Base-by-base conservation (phyloP, 2,329 filamentous ascomycete genomes). In the Beauveria sp. region DNA sequence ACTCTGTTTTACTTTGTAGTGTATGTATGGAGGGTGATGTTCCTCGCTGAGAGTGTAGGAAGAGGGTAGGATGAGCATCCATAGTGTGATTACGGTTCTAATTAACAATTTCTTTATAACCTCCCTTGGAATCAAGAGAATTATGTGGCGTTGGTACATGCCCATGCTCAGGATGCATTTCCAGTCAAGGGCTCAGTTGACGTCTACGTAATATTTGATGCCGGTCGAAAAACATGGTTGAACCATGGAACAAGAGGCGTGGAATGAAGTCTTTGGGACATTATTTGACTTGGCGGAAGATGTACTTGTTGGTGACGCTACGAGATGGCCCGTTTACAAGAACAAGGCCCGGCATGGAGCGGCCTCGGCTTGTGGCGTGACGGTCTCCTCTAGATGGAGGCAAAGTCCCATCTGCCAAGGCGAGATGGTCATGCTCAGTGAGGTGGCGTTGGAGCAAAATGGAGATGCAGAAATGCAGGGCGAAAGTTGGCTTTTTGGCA, bases 401-500 rank as follows among this genome's bases (percentile, higher is more conserved):
- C 34, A 38, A 14, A 38, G 34, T 38, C 12, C 12, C 34, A 38
- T 16, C 12, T 38, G 34, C 34, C 34, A 38, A 38, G 34, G 5
- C 34, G 34, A 38, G 3, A 38, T 14, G 34, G 9, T 38, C 28
- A 52, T 9, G 28, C 9, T 14, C 34, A 9, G 26, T 56, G 43
- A 24, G 42, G 50, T 26, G 42, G 43, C 24, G 55, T 16, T n/a
- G 9, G 14, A 26, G 24, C 26, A 46, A 24, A 48, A 31, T 18
- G 18, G n/a, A 58, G 55, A 49, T 59, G 56, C 22, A 59, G 56
- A 59, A 59, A 43, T 51, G 56, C 48, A 59, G 56, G 56, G 56
- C 56, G 34, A 24, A 22, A 42, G 51, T 38, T 52, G 31, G 50
- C n/a, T 24, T 20, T 38, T 16, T 16, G 14, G 3, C 18, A 48